Conservation (phyloP, 768 basidiomycete species). For the Suillus plorans region DNA sequence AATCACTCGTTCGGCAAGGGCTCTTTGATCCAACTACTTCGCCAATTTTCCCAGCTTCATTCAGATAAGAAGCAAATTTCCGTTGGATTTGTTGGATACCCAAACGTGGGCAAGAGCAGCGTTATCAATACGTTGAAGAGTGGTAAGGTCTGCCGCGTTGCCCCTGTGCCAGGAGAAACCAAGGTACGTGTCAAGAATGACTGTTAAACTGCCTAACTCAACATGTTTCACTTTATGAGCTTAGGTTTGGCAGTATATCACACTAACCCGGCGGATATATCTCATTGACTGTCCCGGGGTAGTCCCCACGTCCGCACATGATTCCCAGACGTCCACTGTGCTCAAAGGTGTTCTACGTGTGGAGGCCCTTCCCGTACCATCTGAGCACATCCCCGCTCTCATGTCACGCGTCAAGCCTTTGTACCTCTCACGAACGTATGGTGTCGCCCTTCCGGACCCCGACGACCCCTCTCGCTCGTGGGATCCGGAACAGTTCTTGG, state of each 20-base stretch:
- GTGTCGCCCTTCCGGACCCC: conserved; percentile 60
- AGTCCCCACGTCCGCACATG: conserved; percentile 90
- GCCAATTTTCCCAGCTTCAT: conserved; percentile 96
- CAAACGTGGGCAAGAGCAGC: conserved; percentile 96
- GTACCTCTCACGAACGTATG: conserved; percentile 87
- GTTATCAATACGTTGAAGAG: conserved; percentile 99
- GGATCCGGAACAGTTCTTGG: conserved; percentile 78
- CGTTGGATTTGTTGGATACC: conserved; percentile 97
- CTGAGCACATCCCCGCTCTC: conserved; percentile 86
- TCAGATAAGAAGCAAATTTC: conserved; percentile 99
- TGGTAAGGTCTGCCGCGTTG: conserved; percentile 95
- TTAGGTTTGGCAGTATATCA: conserved; percentile 98
- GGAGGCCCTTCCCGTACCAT: conserved; percentile 89
- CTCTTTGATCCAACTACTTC: conserved; percentile 92
- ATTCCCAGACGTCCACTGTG: conserved; percentile 87
- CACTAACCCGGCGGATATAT: conserved; percentile 92
- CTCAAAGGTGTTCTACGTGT: conserved; percentile 97
- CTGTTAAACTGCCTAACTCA: not conserved
- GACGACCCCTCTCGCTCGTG: conserved; percentile 53
- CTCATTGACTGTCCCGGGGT: conserved; percentile 99
- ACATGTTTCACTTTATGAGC: conserved; percentile 1
- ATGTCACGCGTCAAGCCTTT: conserved; percentile 91
- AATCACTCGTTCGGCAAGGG: conserved; percentile 99
- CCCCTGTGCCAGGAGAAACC: conserved; percentile 97
- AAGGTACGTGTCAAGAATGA: conserved; percentile 45